Evolutionary conservation across 2,329 filamentous ascomycete genomes (phyloP).

Genomic region (Colletotrichum melonis): DNA sequence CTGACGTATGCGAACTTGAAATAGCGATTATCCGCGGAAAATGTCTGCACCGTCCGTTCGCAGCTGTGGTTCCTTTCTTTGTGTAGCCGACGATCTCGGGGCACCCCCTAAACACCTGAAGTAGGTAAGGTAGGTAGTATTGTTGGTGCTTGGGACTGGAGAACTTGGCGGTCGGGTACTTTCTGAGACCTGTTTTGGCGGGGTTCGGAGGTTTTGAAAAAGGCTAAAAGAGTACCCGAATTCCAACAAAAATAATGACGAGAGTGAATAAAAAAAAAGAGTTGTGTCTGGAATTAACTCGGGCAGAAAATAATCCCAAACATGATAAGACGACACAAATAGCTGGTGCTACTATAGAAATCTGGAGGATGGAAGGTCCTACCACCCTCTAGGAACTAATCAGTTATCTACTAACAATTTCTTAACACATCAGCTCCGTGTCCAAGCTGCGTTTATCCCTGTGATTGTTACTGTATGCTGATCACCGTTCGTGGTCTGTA

Average conservation of each 20-base stretch:
- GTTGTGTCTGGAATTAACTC: too few relatives aligned
- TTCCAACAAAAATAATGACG: too few relatives aligned
- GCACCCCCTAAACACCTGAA: background rate
- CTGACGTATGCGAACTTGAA: background rate
- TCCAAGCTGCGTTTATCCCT: constrained; percentile 18
- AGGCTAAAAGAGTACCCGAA: background rate
- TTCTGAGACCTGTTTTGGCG: background rate
- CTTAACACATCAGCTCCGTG: constrained; percentile 16
- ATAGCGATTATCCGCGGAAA: background rate
- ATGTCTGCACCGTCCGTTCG: background rate
- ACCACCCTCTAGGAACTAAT: constrained; percentile 5
- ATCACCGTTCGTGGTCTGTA: background rate
- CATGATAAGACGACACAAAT: too few relatives aligned
- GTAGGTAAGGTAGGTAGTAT: background rate
- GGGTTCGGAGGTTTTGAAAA: background rate
- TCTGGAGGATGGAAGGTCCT: background rate
- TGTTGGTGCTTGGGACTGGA: background rate
- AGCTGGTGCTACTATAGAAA: too few relatives aligned
- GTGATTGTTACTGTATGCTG: background rate
- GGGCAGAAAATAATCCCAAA: too few relatives aligned
- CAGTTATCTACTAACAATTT: background rate
- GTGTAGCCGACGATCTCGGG: background rate
- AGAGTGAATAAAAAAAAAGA: too few relatives aligned
- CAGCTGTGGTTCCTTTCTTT: background rate
- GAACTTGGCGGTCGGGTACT: background rate